Evolutionary conservation across 192 early-diverging fungal genomes (phyloP).

Genomic region (Paraglomus brasilianum): DNA sequence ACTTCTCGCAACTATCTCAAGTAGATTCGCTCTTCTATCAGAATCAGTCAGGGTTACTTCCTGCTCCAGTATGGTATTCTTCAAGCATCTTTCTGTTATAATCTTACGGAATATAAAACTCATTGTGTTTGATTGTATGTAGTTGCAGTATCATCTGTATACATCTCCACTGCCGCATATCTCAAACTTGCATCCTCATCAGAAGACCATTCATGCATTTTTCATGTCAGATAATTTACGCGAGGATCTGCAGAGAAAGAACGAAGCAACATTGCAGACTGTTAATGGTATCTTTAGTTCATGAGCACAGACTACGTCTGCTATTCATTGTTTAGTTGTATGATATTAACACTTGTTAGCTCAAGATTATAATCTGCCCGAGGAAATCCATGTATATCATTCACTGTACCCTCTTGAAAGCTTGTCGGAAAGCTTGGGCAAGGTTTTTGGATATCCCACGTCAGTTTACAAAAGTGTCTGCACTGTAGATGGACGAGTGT

Average conservation of each 20-base stretch:
- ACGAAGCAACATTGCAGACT: conserved; percentile 55
- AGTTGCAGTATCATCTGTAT: conserved; percentile 85
- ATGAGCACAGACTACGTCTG: too few species aligned
- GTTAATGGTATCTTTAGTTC: conserved; percentile 31
- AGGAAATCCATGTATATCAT: conserved; percentile 89
- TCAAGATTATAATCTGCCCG: conserved; percentile 62
- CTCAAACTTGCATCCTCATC: conserved; percentile 68
- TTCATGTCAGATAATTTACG: conserved; percentile 83
- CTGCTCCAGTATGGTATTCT: conserved; percentile 20
- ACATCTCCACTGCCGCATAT: conserved; percentile 66
- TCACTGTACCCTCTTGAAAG: conserved; percentile 69
- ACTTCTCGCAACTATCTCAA: conserved; percentile 1
- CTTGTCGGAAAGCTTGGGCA: conserved; percentile 50
- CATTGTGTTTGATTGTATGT: background rate
- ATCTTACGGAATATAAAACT: background rate
- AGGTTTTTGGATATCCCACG: conserved; percentile 68
- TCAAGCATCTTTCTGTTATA: conserved; percentile 21
- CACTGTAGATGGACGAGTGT: conserved; percentile 81
- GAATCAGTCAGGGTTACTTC: conserved; percentile 8
- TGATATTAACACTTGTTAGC: conserved; percentile 38
- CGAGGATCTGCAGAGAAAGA: conserved; percentile 72
- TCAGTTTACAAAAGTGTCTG: conserved; percentile 86
- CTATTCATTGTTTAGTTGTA: background rate
- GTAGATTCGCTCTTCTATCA: conserved; percentile 23
- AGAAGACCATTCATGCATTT: conserved; percentile 78